Percentiles rank a stretch among this genome's conserved stretches.
phyloP scores from a whole-genome alignment of 331 rosid species.

The Acacia concinna region DNA sequence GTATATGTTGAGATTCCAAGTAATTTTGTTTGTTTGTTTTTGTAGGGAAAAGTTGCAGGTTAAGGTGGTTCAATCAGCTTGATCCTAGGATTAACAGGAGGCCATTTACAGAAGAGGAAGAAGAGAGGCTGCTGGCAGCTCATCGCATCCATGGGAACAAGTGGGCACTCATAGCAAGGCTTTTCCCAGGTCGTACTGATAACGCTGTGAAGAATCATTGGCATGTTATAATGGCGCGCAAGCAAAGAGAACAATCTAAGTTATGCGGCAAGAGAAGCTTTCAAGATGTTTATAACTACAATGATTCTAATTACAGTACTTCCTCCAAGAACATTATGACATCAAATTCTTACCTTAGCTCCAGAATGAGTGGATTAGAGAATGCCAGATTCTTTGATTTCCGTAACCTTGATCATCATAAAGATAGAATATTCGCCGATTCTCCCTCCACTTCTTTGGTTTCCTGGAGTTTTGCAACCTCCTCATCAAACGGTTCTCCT shows the following conservation, averaged over 20 bases:
- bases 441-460: slow-evolving; percentile 35
- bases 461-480: slow-evolving; percentile 64
- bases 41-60: slow-evolving; percentile 89
- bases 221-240: slow-evolving; percentile 95
- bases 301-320: not conserved
- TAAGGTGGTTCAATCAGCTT: slow-evolving; percentile 95
- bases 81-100: slow-evolving; percentile 93
- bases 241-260: slow-evolving; percentile 85
- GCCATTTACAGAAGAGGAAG: slow-evolving; percentile 90
- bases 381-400: slow-evolving; percentile 44
- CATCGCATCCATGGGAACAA: slow-evolving; percentile 88
- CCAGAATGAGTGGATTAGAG: slow-evolving; percentile 30
- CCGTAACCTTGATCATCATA: slow-evolving; percentile 34
- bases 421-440: slow-evolving; percentile 33
- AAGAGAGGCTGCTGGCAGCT: slow-evolving; percentile 77
- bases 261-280: slow-evolving; percentile 60
- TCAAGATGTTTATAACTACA: slow-evolving; percentile 37
- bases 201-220: slow-evolving; percentile 97
- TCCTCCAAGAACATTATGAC: slow-evolving; percentile 1
- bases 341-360: slow-evolving; percentile 4
- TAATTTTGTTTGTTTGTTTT: not conserved
- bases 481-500: slow-evolving; percentile 30
- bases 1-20: not conserved
- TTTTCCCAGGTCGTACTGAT: slow-evolving; percentile 88
- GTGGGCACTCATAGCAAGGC: slow-evolving; percentile 94